phyloP scores from a whole-genome alignment of 202 grass and related monocot genomes.

The Cymbopogon flexuosus region DNA sequence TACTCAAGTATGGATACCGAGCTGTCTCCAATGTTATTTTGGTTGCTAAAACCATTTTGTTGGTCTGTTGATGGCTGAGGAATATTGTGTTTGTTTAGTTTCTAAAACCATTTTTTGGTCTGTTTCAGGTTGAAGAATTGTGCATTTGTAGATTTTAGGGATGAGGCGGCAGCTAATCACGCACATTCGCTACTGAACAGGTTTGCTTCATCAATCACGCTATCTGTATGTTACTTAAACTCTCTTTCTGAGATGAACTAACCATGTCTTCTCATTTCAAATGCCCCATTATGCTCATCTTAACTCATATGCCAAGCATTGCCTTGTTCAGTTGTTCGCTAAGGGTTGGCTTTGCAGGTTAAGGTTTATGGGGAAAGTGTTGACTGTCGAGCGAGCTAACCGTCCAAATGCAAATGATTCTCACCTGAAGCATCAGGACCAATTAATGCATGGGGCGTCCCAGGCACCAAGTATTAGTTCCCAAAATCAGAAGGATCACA shows the following conservation, averaged over 20 bases:
- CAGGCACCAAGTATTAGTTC: slow-evolving; percentile 33
- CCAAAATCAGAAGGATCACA: slow-evolving; percentile 40
- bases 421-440: slow-evolving; percentile 38
- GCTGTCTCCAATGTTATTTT: not conserved
- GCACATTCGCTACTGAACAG: slow-evolving; percentile 69
- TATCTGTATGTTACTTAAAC: not conserved
- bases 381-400: slow-evolving; percentile 64
- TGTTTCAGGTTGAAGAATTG: slow-evolving; percentile 70
- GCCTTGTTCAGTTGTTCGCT: slow-evolving; percentile 24
- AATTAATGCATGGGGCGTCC: slow-evolving; percentile 11
- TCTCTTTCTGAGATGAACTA: not conserved
- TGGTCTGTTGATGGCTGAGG: slow-evolving; percentile 45
- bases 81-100: not conserved
- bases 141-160: slow-evolving; percentile 88
- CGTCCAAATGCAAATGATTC: slow-evolving; percentile 41
- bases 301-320: not conserved
- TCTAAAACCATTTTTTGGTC: not conserved
- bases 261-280: not conserved
- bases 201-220: slow-evolving; percentile 30
- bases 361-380: slow-evolving; percentile 80
- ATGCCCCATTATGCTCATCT: not conserved
- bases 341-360: slow-evolving; percentile 49
- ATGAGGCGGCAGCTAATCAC: slow-evolving; percentile 55
- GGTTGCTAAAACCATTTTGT: not conserved
- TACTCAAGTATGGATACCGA: not conserved